A percentile compares a stretch with the other conserved stretches of the same genome.
These are phyloP conservation scores for Aspergillus felis DNA, from an alignment of 2,329 filamentous ascomycete genomes.

Conservation along the genomic window DNA sequence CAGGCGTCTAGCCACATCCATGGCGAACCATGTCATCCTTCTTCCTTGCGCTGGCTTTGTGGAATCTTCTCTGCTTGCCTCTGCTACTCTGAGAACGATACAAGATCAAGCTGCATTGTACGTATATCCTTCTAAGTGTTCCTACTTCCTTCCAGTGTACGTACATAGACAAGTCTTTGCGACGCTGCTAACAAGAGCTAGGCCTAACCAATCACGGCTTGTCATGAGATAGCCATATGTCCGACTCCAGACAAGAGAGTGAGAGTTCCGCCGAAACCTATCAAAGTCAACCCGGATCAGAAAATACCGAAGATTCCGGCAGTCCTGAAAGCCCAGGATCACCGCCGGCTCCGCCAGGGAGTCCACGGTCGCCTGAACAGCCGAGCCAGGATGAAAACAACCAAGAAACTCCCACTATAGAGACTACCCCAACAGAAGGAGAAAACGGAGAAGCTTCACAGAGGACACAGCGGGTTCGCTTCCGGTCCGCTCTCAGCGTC, in stretches of 20 bases:
- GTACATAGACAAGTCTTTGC: background rate
- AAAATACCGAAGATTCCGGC: background rate
- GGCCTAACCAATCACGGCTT: background rate
- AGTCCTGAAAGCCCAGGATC: background rate
- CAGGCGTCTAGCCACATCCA: background rate
- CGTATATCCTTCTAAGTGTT: too few species aligned
- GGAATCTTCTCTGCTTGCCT: background rate
- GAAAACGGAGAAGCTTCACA: background rate
- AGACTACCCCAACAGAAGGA: background rate
- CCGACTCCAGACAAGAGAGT: background rate
- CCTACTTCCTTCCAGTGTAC: background rate
- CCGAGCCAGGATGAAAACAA: background rate
- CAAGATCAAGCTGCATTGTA: background rate
- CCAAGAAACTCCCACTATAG: background rate
- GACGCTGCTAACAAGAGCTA: background rate
- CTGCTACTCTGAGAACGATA: background rate
- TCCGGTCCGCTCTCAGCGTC: constrained; percentile 10
- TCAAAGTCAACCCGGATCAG: background rate
- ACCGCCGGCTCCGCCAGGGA: background rate
- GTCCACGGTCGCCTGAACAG: background rate
- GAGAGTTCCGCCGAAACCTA: constrained; percentile 9
- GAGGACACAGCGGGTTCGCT: constrained; percentile 11
- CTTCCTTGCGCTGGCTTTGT: too few species aligned
- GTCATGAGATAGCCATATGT: background rate
- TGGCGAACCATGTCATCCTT: background rate